These are phyloP conservation scores for Stephania yunnanensis DNA, from an alignment of 164 flowering plant genomes.

Conservation along the genomic window DNA sequence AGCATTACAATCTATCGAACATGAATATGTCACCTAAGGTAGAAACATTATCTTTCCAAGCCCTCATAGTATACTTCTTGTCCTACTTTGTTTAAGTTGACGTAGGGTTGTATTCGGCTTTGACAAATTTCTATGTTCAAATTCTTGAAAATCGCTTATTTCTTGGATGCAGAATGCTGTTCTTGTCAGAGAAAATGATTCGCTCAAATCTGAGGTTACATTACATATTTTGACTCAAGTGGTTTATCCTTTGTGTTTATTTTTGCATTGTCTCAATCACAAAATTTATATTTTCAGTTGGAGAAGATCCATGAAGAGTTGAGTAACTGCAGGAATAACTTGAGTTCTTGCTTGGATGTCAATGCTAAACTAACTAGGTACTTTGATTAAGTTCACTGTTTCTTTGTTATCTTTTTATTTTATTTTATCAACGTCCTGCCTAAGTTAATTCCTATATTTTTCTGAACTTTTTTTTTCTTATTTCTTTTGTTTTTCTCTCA, in stretches of 20 bases:
- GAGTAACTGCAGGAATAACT: slow-evolving; percentile 52
- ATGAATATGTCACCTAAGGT: slow-evolving; percentile 33
- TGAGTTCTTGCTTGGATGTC: slow-evolving; percentile 56
- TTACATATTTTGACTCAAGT: not conserved
- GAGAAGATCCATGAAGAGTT: slow-evolving; percentile 44
- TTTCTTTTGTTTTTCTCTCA: not conserved
- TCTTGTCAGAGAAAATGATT: slow-evolving; percentile 29
- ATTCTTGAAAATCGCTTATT: slow-evolving; percentile 5
- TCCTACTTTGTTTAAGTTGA: not conserved
- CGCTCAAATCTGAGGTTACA: slow-evolving; percentile 53
- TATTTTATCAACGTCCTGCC: not conserved
- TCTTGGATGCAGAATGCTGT: slow-evolving; percentile 33
- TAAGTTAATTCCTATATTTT: not conserved
- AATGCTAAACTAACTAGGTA: slow-evolving; percentile 75
- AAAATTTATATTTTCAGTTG: slow-evolving; percentile 37
- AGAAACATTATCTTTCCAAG: slow-evolving; percentile 1
- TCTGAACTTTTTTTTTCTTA: not conserved
- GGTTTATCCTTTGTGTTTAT: not conserved
- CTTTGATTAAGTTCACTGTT: slow-evolving; percentile 4
- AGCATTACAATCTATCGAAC: slow-evolving; percentile 26
- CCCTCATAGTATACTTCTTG: not conserved
- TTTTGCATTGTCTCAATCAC: not conserved
- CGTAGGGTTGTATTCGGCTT: not conserved
- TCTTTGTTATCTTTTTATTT: not conserved
- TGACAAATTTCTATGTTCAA: not conserved